Conservation (phyloP, 345 rosid genomes). For the Luvunga scandens region DNA sequence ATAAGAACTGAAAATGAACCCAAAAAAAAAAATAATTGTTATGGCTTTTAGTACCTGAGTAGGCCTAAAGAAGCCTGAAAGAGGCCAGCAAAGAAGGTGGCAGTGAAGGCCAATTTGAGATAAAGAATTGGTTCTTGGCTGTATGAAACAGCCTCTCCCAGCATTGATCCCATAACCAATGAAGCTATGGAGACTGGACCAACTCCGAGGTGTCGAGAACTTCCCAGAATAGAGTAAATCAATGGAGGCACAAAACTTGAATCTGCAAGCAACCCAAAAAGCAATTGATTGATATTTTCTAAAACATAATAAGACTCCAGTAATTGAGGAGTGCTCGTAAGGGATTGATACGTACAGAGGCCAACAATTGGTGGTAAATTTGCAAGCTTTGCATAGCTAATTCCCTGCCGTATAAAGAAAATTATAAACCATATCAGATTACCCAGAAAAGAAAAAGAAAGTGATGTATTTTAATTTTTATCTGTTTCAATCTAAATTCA, state of each 20-base stretch:
- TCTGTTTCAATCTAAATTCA: not conserved
- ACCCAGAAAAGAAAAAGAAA: not conserved
- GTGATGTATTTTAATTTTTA: not conserved
- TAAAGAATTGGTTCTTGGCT: slow-evolving; percentile 60
- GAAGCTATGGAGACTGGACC: slow-evolving; percentile 99
- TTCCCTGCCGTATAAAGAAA: slow-evolving; percentile 64
- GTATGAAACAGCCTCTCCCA: slow-evolving; percentile 69
- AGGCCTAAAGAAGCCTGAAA: slow-evolving; percentile 92
- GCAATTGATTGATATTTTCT: not conserved
- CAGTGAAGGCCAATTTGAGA: slow-evolving; percentile 84
- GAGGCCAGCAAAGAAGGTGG: slow-evolving; percentile 94
- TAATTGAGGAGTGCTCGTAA: not conserved
- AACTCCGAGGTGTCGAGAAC: slow-evolving; percentile 87
- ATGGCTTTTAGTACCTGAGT: slow-evolving; percentile 47
- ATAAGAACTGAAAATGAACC: not conserved
- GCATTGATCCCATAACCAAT: slow-evolving; percentile 94
- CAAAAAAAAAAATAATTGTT: not conserved
- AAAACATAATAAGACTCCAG: not conserved
- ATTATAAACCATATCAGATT: slow-evolving; percentile 4
- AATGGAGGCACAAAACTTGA: slow-evolving; percentile 99
- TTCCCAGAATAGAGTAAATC: slow-evolving; percentile 81
- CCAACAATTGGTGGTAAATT: slow-evolving; percentile 92
- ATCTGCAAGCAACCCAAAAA: slow-evolving; percentile 47
- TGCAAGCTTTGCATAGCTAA: slow-evolving; percentile 98
- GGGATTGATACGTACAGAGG: slow-evolving; percentile 59